Evolutionary conservation across 345 rosid species (phyloP).

Genomic region (Hibiscus mutabilis): DNA sequence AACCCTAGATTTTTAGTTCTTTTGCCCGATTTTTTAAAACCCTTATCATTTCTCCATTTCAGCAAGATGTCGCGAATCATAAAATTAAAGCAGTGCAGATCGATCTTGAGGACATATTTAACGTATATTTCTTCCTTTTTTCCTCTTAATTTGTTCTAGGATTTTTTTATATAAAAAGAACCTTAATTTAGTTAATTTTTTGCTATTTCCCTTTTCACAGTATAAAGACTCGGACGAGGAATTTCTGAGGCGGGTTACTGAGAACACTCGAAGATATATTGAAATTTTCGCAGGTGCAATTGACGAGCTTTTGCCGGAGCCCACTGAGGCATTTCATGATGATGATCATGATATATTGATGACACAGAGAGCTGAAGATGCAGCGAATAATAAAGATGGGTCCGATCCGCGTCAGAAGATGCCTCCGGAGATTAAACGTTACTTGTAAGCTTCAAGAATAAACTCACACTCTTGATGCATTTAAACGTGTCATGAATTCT

Average conservation of each 20-base stretch:
- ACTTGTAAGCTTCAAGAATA: conserved; percentile 47
- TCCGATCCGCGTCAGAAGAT: conserved; percentile 67
- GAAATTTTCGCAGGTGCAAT: conserved; percentile 65
- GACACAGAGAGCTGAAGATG: conserved; percentile 85
- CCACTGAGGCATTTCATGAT: conserved; percentile 79
- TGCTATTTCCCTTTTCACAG: conserved; percentile 24
- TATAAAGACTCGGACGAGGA: conserved; percentile 63
- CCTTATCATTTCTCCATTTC: conserved; percentile 12
- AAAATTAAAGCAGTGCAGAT: conserved; percentile 70
- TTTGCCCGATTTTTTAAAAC: conserved; percentile 1
- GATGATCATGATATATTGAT: conserved; percentile 83
- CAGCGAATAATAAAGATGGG: conserved; percentile 46
- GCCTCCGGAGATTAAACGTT: conserved; percentile 89
- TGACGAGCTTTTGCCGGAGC: conserved; percentile 81
- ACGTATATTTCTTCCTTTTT: conserved; percentile 38
- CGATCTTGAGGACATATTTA: conserved; percentile 68
- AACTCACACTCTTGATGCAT: background rate
- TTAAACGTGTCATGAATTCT: background rate
- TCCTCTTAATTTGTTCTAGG: background rate
- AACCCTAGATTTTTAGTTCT: conserved; percentile 15
- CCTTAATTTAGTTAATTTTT: conserved; percentile 7
- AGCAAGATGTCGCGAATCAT: conserved; percentile 89
- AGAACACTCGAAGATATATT: conserved; percentile 83
- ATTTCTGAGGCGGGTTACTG: conserved; percentile 63
- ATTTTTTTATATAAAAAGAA: background rate